Evolutionary conservation across 306 rosid genomes (phyloP), one percentile per base, ranked within the genome.

Genomic region (Cicer arietinum): DNA sequence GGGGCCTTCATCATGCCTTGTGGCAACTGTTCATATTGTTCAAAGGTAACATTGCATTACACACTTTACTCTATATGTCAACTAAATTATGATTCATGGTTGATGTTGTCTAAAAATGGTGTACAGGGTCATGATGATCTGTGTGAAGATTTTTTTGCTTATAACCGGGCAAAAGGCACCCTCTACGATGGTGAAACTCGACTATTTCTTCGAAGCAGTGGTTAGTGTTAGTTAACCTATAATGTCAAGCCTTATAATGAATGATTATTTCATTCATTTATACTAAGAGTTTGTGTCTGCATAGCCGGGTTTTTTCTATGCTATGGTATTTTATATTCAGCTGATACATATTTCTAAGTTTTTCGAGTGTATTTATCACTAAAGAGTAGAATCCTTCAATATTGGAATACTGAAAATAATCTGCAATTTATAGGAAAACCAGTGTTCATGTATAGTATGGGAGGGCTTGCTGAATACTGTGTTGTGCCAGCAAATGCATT

Each of bases 1-100:
- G 97, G 98, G 60, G 83, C 98, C 83, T 94, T 91, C 79, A 94
- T 91, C 86, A 91, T 94, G 97, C 97, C 98, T 81, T 94, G 98
- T 80, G 98, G 98, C 22, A 87, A 79, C 79, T 94, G 98, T 82
- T 85, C 83, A 46, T 91, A 70, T 71, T 91, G 98, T 87, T 86
- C 98, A 17, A 91, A 91, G 91, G 98, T 94, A 77, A 75, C 60
- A 77, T 66, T 67, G 37, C 35, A 35, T 13, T 42, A 18, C 12
- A 60, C 20, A 48, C 51, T 63, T 20, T 69, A 54, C 48, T 77
- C 7, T 47, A 43, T 58, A 42, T 79, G 65, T 30, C 62, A 67
- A 71, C 1, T 56, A 53, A 44, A 74, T 79, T 69, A 53, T 64
- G 60, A 53, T 76, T 79, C 41, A 67, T 53, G 22, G 39, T 54